Conservation (phyloP, 2,329 filamentous ascomycete genomes). For the Calonectria multiphialidica region DNA sequence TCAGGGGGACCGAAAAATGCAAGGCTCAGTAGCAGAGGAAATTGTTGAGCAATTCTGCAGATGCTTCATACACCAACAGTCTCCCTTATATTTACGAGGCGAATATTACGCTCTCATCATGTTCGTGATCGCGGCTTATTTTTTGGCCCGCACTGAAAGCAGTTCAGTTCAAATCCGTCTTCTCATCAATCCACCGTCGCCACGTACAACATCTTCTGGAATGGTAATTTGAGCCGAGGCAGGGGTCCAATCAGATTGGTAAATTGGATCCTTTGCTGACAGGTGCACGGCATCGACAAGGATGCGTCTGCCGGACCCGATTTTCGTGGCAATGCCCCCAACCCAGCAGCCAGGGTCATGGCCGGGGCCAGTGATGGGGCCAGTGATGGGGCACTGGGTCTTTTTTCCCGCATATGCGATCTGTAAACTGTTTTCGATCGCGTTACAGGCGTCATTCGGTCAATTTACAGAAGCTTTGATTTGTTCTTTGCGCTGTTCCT, state of each 20-base stretch:
- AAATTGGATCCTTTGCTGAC: background rate
- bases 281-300: background rate
- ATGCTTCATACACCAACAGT: background rate
- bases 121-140: background rate
- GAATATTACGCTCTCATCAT: background rate
- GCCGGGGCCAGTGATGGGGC: no score
- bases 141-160: background rate
- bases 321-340: background rate
- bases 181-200: background rate
- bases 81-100: background rate
- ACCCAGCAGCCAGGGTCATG: no score
- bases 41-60: background rate
- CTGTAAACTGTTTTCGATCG: no score
- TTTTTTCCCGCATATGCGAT: no score
- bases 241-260: background rate
- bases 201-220: background rate
- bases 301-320: background rate
- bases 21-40: background rate
- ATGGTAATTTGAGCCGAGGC: background rate
- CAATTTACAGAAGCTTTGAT: background rate
- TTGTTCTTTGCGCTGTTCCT: background rate
- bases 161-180: background rate
- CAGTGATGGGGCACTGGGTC: no score
- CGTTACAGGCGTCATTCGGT: background rate
- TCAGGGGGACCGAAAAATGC: background rate